Evolutionary conservation across 1,284 basidiomycete genomes (phyloP).

Genomic region (Cystobasidiaceae sp.): DNA sequence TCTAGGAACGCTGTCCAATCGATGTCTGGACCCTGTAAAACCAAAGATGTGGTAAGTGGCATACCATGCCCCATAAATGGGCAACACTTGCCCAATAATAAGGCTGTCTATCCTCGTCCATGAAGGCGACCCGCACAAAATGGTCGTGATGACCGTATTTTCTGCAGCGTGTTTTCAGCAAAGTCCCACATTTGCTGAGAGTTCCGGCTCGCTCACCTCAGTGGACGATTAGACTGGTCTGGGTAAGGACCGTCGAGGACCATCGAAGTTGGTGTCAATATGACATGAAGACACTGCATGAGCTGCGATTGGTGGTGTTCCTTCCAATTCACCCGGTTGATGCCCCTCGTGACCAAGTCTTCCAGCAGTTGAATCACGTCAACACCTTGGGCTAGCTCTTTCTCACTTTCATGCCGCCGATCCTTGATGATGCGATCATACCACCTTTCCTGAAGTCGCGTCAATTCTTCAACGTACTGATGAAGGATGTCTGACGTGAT

Average conservation of each 20-base stretch:
- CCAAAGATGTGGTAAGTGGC: background rate
- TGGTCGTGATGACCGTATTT: slow-evolving; percentile 47
- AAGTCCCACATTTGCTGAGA: background rate
- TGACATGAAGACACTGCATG: slow-evolving; percentile 32
- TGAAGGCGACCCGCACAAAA: slow-evolving; percentile 70
- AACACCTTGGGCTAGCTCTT: background rate
- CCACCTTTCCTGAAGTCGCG: slow-evolving; percentile 17
- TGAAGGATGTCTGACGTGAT: slow-evolving; percentile 22
- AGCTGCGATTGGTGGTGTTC: slow-evolving; percentile 11
- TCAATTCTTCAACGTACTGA: slow-evolving; percentile 29
- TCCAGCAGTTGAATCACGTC: background rate
- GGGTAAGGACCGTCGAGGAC: slow-evolving; percentile 65
- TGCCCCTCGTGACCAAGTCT: slow-evolving; percentile 1
- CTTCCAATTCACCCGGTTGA: slow-evolving; percentile 7
- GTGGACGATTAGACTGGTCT: slow-evolving; percentile 64
- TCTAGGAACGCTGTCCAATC: slow-evolving; percentile 51
- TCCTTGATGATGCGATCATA: slow-evolving; percentile 19
- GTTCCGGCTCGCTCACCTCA: slow-evolving; percentile 49
- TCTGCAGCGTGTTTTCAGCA: slow-evolving; percentile 40
- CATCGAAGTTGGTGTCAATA: slow-evolving; percentile 35
- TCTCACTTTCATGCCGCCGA: background rate
- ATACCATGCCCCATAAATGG: background rate
- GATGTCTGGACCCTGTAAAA: slow-evolving; percentile 42
- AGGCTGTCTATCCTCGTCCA: slow-evolving; percentile 65
- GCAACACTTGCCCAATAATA: slow-evolving; percentile 56